A percentile compares a stretch with the other conserved stretches of the same genome.
phyloP scores from a whole-genome alignment of 2,329 filamentous ascomycete genomes.

The Calonectria fujianensis region DNA sequence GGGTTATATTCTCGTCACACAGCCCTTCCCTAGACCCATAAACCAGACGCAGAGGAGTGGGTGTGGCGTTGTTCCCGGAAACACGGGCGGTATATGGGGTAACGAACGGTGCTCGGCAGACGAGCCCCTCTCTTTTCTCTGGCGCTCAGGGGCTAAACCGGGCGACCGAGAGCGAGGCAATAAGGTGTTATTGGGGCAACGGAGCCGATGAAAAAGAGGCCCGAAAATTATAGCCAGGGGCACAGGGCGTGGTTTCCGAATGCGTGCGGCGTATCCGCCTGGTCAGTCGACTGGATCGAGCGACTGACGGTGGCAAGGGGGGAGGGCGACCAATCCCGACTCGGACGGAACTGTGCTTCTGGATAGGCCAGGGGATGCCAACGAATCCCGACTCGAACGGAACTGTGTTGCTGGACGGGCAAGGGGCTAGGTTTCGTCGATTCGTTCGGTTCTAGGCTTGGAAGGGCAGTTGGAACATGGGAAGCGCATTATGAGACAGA shows the following conservation, averaged over 20 bases:
- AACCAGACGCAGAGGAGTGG: constrained; percentile 4
- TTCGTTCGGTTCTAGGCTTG: constrained; percentile 1
- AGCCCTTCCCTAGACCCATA: not conserved
- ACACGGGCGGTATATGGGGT: constrained; percentile 24
- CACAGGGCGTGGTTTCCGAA: not conserved
- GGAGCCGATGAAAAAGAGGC: not conserved
- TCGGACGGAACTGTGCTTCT: not conserved
- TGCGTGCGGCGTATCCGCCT: constrained; percentile 12
- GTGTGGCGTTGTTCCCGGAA: constrained; percentile 20
- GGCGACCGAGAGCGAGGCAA: not conserved
- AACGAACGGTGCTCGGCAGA: constrained; percentile 19
- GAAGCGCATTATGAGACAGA: constrained; percentile 18
- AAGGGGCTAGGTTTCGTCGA: constrained; percentile 14
- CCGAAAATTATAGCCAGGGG: constrained; percentile 6
- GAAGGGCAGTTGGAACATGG: not conserved
- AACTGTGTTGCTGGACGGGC: not conserved
- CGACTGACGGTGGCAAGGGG: constrained; percentile 4
- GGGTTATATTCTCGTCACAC: constrained; percentile 15
- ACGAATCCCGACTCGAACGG: not conserved
- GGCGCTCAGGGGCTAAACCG: not conserved
- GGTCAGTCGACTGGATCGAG: constrained; percentile 12
- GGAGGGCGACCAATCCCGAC: not conserved
- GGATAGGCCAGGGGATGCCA: not conserved
- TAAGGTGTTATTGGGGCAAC: not conserved
- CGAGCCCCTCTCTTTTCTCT: not conserved